Base-by-base conservation (phyloP, 441 rosid species). In the Theobroma grandiflorum region DNA sequence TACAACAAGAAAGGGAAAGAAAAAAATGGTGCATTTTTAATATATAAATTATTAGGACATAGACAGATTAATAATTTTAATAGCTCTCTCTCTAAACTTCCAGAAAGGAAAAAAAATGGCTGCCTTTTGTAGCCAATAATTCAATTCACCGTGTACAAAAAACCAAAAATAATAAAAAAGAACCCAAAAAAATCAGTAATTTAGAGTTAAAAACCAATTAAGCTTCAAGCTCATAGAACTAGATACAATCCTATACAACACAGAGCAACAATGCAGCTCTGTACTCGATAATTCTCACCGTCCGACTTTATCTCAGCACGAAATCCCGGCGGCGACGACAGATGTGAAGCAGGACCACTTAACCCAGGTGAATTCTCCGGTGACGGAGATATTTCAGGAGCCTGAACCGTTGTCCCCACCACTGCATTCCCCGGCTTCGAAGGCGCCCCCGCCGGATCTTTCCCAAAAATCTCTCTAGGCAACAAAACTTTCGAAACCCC, bases 401-500 rank as follows among this genome's bases (percentile, higher is more conserved):
- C 86, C 69, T 84, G 89, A 77, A 38, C 50, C 1, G 92, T 80
- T 1, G 82, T 74, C 14, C 83, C 85, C 38, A 73, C 49, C 35
- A 55, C 81, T 12, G 74, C n/a, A 74, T 63, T 85, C 16, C 84
- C 90, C 4, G 89, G 87, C 71, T 87, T 90, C 12, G 80, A 71
- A 22, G 84, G 38, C 26, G 49, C 49, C 70, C 7, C 49, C 65
- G 78, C 35, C 15, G 80, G 78, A 66, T 80, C 87, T 82, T 87
- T 90, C 63, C 90, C 87, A 38, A 91, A 95, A 71, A 89, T 61
- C 72, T 94, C 98, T 71, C 84, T 93, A 2, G 98, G 98, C 79
- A 96, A 85, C 73, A 96, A 83, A 16, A 96, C 99, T 72, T 78
- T 87, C 20, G 98, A 96, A 22, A 94, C 89, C 40, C 98, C 98